phyloP scores from a whole-genome alignment of 371 early-diverging fungal genomes.

The Globomyces sp. region DNA sequence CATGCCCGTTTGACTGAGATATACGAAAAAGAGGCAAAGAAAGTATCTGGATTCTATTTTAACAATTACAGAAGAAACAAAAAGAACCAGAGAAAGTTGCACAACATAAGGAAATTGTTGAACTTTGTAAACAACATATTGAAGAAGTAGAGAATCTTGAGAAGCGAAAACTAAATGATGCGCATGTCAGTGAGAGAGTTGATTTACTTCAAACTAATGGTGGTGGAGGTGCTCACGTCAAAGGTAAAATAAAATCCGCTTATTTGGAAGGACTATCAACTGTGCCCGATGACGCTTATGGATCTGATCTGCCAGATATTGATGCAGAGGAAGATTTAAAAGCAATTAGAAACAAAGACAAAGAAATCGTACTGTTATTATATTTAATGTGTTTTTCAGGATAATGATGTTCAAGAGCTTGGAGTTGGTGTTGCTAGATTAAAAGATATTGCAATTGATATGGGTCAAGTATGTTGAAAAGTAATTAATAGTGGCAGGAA shows the following conservation, averaged over 20 bases:
- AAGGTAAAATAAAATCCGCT: not conserved
- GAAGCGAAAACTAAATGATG: slow-evolving; percentile 47
- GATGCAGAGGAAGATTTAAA: slow-evolving; percentile 59
- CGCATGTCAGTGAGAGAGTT: slow-evolving; percentile 36
- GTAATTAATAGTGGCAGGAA: slow-evolving; percentile 32
- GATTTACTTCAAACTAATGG: slow-evolving; percentile 36
- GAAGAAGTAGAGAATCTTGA: slow-evolving; percentile 58
- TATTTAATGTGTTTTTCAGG: slow-evolving; percentile 27
- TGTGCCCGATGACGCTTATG: not conserved
- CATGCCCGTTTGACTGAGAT: slow-evolving; percentile 38
- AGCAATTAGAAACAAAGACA: slow-evolving; percentile 45
- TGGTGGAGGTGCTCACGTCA: not conserved
- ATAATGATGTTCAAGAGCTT: slow-evolving; percentile 52
- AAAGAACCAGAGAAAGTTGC: slow-evolving; percentile 39
- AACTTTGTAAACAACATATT: slow-evolving; percentile 47
- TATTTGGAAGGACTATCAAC: not conserved
- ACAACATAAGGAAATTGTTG: slow-evolving; percentile 45
- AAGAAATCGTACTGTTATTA: slow-evolving; percentile 40
- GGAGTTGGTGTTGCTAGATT: slow-evolving; percentile 46
- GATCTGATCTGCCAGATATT: slow-evolving; percentile 52
- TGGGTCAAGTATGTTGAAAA: slow-evolving; percentile 42
- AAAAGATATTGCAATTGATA: slow-evolving; percentile 53
- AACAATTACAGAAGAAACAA: slow-evolving; percentile 25
- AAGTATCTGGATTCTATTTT: slow-evolving; percentile 31
- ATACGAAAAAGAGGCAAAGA: slow-evolving; percentile 49